phyloP scores from a whole-genome alignment of 768 basidiomycete species.

The Megacollybia marginata region DNA sequence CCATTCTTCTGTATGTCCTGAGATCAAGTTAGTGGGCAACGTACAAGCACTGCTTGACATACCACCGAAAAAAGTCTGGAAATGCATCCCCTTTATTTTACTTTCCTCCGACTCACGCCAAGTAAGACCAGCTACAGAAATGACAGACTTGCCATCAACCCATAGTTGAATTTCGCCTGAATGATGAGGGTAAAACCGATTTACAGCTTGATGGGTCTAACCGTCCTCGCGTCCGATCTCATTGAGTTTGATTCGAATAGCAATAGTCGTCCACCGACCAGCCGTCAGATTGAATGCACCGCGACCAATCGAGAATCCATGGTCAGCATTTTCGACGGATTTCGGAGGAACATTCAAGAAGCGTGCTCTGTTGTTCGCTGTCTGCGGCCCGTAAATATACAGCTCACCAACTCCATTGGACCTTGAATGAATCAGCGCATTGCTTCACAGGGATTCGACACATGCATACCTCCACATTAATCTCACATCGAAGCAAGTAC shows the following conservation, averaged over 20 bases:
- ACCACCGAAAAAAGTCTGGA: constrained; percentile 79
- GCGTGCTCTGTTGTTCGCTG: constrained; percentile 29
- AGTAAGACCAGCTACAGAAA: constrained; percentile 39
- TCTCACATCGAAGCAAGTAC: constrained; percentile 60
- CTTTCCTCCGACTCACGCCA: constrained; percentile 17
- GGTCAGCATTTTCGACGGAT: constrained; percentile 47
- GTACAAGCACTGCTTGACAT: constrained; percentile 6
- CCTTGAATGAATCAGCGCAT: constrained; percentile 21
- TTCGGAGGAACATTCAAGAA: constrained; percentile 41
- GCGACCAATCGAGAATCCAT: constrained; percentile 60
- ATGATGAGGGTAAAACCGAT: background rate
- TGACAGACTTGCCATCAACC: constrained; percentile 53
- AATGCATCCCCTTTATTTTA: constrained; percentile 60
- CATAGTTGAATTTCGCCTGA: constrained; percentile 61
- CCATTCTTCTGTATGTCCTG: constrained; percentile 52
- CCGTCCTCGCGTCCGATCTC: constrained; percentile 53
- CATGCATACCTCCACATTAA: constrained; percentile 64
- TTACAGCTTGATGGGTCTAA: constrained; percentile 7
- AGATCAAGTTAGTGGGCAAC: background rate
- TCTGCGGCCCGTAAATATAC: constrained; percentile 63
- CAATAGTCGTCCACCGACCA: constrained; percentile 53
- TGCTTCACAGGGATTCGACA: background rate
- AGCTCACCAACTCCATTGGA: constrained; percentile 50
- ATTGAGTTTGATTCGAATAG: constrained; percentile 54
- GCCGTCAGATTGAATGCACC: constrained; percentile 50